These are phyloP conservation scores for Cnidoscolus chayamansa DNA, from an alignment of 441 rosid species.

Conservation along the genomic window DNA sequence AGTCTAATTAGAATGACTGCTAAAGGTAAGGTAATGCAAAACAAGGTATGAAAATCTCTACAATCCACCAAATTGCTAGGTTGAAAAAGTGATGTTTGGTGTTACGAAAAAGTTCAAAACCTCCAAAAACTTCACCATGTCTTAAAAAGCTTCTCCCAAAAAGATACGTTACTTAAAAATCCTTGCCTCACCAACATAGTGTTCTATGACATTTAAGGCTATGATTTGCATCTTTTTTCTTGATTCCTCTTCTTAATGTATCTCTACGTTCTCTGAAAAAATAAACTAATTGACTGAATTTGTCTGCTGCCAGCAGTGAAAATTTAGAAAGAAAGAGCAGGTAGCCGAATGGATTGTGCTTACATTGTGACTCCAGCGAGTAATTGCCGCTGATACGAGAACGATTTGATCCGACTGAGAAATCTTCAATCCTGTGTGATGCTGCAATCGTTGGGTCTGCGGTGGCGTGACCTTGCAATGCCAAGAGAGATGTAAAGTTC, in stretches of 20 bases:
- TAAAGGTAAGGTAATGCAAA: too few relatives aligned
- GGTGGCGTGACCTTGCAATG: constrained; percentile 52
- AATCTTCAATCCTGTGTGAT: not conserved
- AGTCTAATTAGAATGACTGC: not conserved
- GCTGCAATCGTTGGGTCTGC: constrained; percentile 7
- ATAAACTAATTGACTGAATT: not conserved
- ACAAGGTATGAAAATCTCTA: too few relatives aligned
- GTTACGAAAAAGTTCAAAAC: too few relatives aligned
- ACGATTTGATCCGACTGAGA: not conserved
- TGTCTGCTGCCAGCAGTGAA: not conserved
- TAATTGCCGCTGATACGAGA: constrained; percentile 13
- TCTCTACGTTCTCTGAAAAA: not conserved
- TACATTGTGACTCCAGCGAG: constrained; percentile 26
- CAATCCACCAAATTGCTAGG: too few relatives aligned
- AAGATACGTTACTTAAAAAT: too few relatives aligned
- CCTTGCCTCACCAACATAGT: too few relatives aligned
- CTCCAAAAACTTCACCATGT: too few relatives aligned
- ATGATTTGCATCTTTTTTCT: not conserved
- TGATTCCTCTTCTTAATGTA: not conserved
- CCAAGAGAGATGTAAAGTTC: constrained; percentile 47
- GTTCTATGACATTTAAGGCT: not conserved
- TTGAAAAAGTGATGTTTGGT: too few relatives aligned
- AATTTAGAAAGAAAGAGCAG: not conserved
- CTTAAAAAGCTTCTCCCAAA: too few relatives aligned
- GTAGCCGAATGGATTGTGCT: constrained; percentile 17